Evolutionary conservation across 2,329 filamentous ascomycete species (phyloP).

Genomic region (Arthroderma sp.): DNA sequence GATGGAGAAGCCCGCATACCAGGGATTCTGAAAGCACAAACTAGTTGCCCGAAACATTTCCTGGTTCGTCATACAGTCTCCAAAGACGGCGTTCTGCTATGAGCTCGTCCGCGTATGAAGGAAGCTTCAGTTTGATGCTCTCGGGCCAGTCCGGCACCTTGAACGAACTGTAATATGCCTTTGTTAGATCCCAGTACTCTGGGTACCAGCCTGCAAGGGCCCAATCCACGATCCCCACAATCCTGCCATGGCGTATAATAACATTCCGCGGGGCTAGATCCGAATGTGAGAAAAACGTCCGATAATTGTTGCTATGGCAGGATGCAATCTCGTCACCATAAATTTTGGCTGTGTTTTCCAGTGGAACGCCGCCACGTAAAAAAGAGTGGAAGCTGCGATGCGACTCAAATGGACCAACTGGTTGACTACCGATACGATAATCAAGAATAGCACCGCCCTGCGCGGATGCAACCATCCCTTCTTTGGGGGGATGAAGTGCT

Average conservation of each 20-base stretch:
- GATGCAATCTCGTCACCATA: conserved; percentile 12
- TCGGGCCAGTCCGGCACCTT: conserved; percentile 11
- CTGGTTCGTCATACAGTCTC: conserved; percentile 13
- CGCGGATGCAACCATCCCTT: conserved; percentile 11
- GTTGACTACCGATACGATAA: conserved; percentile 12
- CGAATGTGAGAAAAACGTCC: conserved; percentile 17
- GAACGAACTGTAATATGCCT: conserved; percentile 13
- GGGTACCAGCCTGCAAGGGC: conserved; percentile 20
- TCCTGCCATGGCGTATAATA: conserved; percentile 15
- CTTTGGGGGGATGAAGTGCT: conserved; percentile 10
- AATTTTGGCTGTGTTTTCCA: conserved; percentile 11
- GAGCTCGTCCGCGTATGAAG: conserved; percentile 13
- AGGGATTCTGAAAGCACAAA: too few species aligned
- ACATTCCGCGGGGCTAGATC: conserved; percentile 20
- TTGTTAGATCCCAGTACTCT: conserved; percentile 17
- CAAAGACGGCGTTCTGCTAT: conserved; percentile 12
- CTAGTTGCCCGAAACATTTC: conserved; percentile 10
- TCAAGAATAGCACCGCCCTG: conserved; percentile 13
- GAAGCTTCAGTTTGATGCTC: conserved; percentile 11
- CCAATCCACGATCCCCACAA: conserved; percentile 19
- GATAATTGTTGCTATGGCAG: conserved; percentile 11
- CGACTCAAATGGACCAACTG: conserved; percentile 11
- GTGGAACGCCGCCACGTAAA: conserved; percentile 11
- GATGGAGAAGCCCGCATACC: too few species aligned
- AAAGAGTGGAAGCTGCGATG: conserved; percentile 14